phyloP scores from a whole-genome alignment of 2,329 filamentous ascomycete species.

The Mycosphaerella arachidis region DNA sequence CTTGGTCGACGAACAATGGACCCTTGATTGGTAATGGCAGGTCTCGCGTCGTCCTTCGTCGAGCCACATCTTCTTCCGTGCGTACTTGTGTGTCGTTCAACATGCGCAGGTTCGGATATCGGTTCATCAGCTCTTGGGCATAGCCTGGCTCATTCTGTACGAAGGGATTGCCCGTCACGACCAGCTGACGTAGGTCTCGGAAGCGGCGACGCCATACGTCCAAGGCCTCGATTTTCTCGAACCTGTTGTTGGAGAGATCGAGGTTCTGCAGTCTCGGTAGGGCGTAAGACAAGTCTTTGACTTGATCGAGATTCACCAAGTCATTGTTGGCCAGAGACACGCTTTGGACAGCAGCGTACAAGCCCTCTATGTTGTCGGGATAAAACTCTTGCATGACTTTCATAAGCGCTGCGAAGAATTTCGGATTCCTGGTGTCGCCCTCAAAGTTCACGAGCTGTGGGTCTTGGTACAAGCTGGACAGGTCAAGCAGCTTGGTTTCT shows the following conservation, averaged over 20 bases:
- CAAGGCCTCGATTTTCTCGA: slow-evolving; percentile 64
- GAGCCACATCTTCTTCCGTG: slow-evolving; percentile 65
- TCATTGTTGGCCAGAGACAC: slow-evolving; percentile 79
- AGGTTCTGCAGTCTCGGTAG: slow-evolving; percentile 85
- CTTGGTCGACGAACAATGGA: slow-evolving; percentile 69
- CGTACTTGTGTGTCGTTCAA: slow-evolving; percentile 73
- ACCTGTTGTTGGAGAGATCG: slow-evolving; percentile 79
- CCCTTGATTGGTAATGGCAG: slow-evolving; percentile 58
- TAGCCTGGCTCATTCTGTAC: slow-evolving; percentile 48
- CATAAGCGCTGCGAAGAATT: slow-evolving; percentile 91
- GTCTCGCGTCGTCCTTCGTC: slow-evolving; percentile 47
- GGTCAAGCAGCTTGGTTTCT: slow-evolving; percentile 69
- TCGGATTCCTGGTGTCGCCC: slow-evolving; percentile 67
- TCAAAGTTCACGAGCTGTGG: slow-evolving; percentile 69
- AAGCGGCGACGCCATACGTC: slow-evolving; percentile 77
- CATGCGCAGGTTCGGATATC: slow-evolving; percentile 76
- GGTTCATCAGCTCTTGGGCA: slow-evolving; percentile 65
- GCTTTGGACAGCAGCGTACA: slow-evolving; percentile 73
- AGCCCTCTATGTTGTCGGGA: slow-evolving; percentile 60
- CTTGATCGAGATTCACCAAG: slow-evolving; percentile 65
- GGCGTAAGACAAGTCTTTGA: slow-evolving; percentile 70
- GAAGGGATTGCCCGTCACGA: slow-evolving; percentile 73
- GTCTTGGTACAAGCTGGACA: slow-evolving; percentile 73
- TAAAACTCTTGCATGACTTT: slow-evolving; percentile 75
- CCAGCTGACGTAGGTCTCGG: slow-evolving; percentile 71